Evolutionary conservation across 2,329 filamentous ascomycete genomes (phyloP).

Genomic region (Cladosporium cucumerinum): DNA sequence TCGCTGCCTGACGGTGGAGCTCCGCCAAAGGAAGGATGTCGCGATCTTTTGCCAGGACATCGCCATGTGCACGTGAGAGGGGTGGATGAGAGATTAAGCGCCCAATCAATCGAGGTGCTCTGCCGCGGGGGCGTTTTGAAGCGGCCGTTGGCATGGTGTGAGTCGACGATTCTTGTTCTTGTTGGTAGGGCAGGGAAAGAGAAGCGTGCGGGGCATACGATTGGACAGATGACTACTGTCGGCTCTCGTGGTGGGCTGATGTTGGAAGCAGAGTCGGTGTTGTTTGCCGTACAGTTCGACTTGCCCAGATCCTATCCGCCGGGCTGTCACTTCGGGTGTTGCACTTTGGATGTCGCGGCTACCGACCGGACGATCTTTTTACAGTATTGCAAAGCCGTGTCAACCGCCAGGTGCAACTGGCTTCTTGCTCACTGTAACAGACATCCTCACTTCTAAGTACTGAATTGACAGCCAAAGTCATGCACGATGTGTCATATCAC

Average conservation of each 20-base stretch:
- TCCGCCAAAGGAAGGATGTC: background rate
- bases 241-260: background rate
- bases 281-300: background rate
- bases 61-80: conserved; percentile 9
- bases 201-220: background rate
- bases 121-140: background rate
- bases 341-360: background rate
- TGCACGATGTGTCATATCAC: background rate
- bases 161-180: background rate
- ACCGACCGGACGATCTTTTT: background rate
- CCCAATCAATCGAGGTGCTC: background rate
- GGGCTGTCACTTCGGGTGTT: background rate
- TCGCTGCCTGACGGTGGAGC: background rate
- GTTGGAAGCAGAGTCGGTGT: background rate
- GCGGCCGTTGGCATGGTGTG: background rate
- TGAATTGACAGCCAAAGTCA: background rate
- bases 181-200: background rate
- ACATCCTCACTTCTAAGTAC: background rate
- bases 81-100: conserved; percentile 15
- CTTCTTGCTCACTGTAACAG: background rate
- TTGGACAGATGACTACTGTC: background rate
- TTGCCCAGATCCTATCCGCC: background rate
- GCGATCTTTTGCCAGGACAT: conserved; percentile 1
- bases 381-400: background rate
- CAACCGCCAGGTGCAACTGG: background rate